Evolutionary conservation across 768 basidiomycete species (phyloP).

Genomic region (Suillus brevipes): DNA sequence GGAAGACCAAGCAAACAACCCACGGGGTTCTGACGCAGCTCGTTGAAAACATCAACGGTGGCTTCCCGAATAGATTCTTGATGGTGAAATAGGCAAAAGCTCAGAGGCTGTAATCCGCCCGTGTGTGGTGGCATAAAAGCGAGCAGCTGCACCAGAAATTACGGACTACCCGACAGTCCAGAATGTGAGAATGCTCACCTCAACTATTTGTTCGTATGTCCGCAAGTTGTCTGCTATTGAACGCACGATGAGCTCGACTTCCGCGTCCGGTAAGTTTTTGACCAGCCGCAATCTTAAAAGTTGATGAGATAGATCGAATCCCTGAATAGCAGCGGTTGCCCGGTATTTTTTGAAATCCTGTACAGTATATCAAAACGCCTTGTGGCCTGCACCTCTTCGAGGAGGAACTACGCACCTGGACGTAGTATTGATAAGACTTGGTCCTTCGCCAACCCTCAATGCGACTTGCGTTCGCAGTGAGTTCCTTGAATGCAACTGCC

Average conservation of each 20-base stretch:
- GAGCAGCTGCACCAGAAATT: slow-evolving; percentile 58
- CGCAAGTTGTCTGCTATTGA: slow-evolving; percentile 69
- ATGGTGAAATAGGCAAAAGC: slow-evolving; percentile 91
- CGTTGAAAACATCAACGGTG: slow-evolving; percentile 83
- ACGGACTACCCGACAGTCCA: neutral
- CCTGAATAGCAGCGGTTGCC: slow-evolving; percentile 61
- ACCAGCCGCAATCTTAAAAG: slow-evolving; percentile 75
- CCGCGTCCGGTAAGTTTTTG: slow-evolving; percentile 69
- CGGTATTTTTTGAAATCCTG: slow-evolving; percentile 72
- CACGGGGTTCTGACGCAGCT: slow-evolving; percentile 75
- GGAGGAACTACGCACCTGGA: slow-evolving; percentile 50
- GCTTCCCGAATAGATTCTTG: slow-evolving; percentile 71
- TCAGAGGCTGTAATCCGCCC: slow-evolving; percentile 83
- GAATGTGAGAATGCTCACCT: slow-evolving; percentile 49
- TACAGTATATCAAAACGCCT: neutral
- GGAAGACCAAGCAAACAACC: slow-evolving; percentile 25
- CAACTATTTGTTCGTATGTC: slow-evolving; percentile 85
- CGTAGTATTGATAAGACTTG: slow-evolving; percentile 72
- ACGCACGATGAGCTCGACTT: slow-evolving; percentile 74
- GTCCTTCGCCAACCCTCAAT: slow-evolving; percentile 95
- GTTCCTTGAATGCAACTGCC: slow-evolving; percentile 59
- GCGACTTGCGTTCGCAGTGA: slow-evolving; percentile 73
- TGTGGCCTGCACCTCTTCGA: neutral
- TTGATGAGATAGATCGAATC: slow-evolving; percentile 87
- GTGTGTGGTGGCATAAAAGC: slow-evolving; percentile 70